Percentiles rank a stretch among this genome's conserved stretches.
phyloP scores from a whole-genome alignment of 225 moss, liverwort and hornwort species.

The Antitrichia curtipendula region DNA sequence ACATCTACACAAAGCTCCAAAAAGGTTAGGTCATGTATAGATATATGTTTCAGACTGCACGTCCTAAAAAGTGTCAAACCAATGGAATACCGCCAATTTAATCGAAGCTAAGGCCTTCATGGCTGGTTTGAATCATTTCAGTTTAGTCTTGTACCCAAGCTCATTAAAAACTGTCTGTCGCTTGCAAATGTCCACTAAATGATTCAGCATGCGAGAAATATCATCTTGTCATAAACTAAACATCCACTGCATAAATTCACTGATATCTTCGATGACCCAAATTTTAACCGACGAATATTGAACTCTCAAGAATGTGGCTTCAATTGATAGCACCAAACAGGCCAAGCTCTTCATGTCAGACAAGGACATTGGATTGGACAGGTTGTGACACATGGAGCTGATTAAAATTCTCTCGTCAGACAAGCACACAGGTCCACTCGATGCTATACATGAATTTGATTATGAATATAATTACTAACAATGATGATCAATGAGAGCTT shows the following conservation, averaged over 20 bases:
- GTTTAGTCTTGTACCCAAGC: not conserved
- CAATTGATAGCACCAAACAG: not conserved
- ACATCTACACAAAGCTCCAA: not conserved
- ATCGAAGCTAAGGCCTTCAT: not conserved
- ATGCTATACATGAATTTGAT: not conserved
- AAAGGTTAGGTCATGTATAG: not conserved
- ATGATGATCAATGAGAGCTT: not conserved
- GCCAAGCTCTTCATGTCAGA: not conserved
- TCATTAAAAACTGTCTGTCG: not conserved
- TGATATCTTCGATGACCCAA: not conserved
- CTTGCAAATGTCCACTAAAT: not conserved
- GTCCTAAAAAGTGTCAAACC: not conserved
- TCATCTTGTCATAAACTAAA: not conserved
- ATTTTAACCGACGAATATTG: not conserved
- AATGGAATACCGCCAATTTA: not conserved
- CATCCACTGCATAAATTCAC: not conserved
- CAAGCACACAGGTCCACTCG: not conserved
- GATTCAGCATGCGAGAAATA: not conserved
- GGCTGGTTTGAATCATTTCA: not conserved
- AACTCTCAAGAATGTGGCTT: not conserved
- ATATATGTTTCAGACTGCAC: not conserved
- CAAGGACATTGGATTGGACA: not conserved
- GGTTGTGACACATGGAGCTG: not conserved
- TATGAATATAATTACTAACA: not conserved
- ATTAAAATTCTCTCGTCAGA: not conserved